These are phyloP conservation scores for Parathielavia hyrcaniae DNA, from an alignment of 495 filamentous ascomycete genomes.

Conservation along the genomic window DNA sequence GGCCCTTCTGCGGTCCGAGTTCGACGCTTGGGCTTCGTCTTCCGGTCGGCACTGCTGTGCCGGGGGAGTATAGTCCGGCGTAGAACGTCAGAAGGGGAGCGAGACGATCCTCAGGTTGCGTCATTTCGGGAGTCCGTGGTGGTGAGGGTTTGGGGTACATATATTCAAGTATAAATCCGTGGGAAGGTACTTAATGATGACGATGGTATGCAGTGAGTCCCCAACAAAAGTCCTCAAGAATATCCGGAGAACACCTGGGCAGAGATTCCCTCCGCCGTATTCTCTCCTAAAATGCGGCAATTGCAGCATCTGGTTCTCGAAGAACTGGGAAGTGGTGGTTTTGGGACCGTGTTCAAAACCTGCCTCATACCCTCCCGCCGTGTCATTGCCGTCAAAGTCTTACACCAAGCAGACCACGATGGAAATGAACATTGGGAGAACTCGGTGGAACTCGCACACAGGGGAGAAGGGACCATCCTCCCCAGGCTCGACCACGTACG, in stretches of 20 bases:
- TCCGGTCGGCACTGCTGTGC: background rate
- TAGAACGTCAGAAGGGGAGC: background rate
- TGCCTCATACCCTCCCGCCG: background rate
- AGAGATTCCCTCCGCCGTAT: too few species aligned
- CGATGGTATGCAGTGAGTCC: too few species aligned
- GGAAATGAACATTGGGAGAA: too few species aligned
- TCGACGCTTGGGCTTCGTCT: background rate
- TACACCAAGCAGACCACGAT: background rate
- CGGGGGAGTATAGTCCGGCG: background rate
- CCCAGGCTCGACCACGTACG: constrained; percentile 5
- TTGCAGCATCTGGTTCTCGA: background rate
- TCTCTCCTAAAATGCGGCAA: background rate
- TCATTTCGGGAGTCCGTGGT: background rate
- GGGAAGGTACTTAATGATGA: background rate
- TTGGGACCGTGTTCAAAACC: background rate
- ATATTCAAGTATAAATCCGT: background rate
- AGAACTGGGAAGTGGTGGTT: background rate
- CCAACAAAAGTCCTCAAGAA: too few species aligned
- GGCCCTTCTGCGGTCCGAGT: background rate
- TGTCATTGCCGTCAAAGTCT: background rate
- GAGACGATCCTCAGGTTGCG: background rate
- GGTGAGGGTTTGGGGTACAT: background rate
- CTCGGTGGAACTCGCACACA: background rate
- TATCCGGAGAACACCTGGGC: too few species aligned
- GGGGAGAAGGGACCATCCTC: background rate